phyloP scores from a whole-genome alignment of 2,329 filamentous ascomycete genomes.

The Cadophora luteo-olivacea region DNA sequence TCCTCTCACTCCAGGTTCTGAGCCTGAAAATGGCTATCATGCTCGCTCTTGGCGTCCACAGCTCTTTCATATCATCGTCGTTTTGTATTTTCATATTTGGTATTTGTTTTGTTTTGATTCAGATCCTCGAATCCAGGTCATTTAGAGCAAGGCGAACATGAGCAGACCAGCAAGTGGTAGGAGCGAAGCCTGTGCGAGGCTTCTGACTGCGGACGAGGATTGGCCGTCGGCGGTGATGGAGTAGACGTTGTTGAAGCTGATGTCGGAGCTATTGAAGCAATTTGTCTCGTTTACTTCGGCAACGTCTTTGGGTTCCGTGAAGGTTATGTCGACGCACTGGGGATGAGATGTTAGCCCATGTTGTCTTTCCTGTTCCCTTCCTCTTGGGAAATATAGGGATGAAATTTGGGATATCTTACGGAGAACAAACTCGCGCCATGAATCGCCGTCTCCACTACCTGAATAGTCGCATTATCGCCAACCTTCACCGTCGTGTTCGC shows the following conservation, averaged over 20 bases:
- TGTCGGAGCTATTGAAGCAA: constrained; percentile 75
- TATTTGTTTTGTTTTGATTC: background rate
- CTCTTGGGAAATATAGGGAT: background rate
- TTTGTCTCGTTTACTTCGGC: constrained; percentile 79
- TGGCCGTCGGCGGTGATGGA: constrained; percentile 55
- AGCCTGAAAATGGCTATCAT: background rate
- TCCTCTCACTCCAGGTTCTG: background rate
- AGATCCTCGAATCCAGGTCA: background rate
- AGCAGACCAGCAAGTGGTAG: constrained; percentile 25
- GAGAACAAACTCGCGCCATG: constrained; percentile 79
- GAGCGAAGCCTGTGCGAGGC: constrained; percentile 40
- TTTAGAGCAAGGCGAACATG: constrained; percentile 26
- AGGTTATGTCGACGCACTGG: constrained; percentile 94
- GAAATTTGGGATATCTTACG: constrained; percentile 35
- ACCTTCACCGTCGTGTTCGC: constrained; percentile 71
- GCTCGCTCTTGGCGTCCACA: constrained; percentile 10
- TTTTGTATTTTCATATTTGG: background rate
- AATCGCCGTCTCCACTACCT: constrained; percentile 81
- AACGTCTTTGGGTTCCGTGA: constrained; percentile 81
- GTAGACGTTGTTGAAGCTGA: constrained; percentile 61
- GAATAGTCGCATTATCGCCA: constrained; percentile 91
- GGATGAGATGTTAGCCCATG: constrained; percentile 19
- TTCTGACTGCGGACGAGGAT: constrained; percentile 50
- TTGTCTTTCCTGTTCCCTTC: background rate
- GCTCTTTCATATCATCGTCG: background rate